Evolutionary conservation across 352 stramenopile genomes (phyloP).

Genomic region (Pythium aphanidermatum): DNA sequence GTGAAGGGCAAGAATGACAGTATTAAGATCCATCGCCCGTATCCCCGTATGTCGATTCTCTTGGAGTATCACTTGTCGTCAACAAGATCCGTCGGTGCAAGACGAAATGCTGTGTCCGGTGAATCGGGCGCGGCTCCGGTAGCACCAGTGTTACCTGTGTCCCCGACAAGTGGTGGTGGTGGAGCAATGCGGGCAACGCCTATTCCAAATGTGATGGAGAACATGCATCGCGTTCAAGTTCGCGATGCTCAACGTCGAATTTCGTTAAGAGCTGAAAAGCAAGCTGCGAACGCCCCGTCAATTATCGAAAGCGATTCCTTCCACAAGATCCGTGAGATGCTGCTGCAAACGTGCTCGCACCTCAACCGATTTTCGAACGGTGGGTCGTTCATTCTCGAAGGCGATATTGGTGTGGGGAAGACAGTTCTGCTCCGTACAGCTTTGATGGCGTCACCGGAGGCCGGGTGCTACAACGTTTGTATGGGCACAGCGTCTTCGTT

Average conservation of each 20-base stretch:
- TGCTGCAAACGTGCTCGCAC: conserved; percentile 61
- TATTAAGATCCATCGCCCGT: conserved; percentile 84
- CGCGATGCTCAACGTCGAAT: conserved; percentile 66
- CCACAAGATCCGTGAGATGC: conserved; percentile 30
- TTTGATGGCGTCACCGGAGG: conserved; percentile 35
- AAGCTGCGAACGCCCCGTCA: conserved; percentile 29
- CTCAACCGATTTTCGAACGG: conserved; percentile 59
- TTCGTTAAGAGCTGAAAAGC: conserved; percentile 41
- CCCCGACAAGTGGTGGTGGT: neutral
- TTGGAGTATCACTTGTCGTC: conserved; percentile 65
- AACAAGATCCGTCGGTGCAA: conserved; percentile 4
- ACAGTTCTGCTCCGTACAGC: conserved; percentile 66
- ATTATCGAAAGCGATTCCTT: conserved; percentile 72
- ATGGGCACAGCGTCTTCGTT: conserved; percentile 72
- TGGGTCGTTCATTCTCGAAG: conserved; percentile 72
- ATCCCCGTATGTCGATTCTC: conserved; percentile 82
- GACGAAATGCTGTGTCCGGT: conserved; percentile 21
- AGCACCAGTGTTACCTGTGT: conserved; percentile 1
- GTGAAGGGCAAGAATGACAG: conserved; percentile 92
- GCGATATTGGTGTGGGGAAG: conserved; percentile 82
- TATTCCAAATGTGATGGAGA: conserved; percentile 78
- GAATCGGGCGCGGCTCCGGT: conserved; percentile 3
- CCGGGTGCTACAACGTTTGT: conserved; percentile 47
- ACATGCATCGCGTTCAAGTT: conserved; percentile 83
- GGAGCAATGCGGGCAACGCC: conserved; percentile 24